These are phyloP conservation scores for Raffaelea arxii DNA, from an alignment of 2,329 filamentous ascomycete genomes.

Conservation along the genomic window DNA sequence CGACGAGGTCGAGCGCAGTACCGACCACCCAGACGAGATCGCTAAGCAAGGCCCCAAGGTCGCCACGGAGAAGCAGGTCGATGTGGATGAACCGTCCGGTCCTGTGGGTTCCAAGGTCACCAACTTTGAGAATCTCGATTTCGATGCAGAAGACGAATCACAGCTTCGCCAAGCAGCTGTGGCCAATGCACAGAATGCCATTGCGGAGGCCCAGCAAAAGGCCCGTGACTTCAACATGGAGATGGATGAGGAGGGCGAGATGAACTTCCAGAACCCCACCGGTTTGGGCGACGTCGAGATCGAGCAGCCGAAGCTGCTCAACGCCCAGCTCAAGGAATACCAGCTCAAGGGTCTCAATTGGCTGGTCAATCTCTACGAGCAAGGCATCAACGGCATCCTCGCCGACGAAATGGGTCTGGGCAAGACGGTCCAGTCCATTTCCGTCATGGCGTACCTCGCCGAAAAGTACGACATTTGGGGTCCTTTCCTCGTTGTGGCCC, in stretches of 20 bases:
- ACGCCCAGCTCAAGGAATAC: conserved; percentile 93
- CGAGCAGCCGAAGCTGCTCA: conserved; percentile 86
- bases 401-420: conserved; percentile 99
- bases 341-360: conserved; percentile 98
- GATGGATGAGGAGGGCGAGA: conserved; percentile 83
- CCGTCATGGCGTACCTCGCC: conserved; percentile 96
- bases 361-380: conserved; percentile 97
- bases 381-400: conserved; percentile 98
- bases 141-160: conserved; percentile 88
- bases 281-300: conserved; percentile 91
- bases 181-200: conserved; percentile 92
- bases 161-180: conserved; percentile 73
- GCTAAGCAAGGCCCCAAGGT: conserved; percentile 37
- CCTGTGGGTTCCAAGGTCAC: conserved; percentile 64
- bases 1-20: conserved; percentile 83
- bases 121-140: conserved; percentile 88
- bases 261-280: conserved; percentile 99
- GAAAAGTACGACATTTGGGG: conserved; percentile 98
- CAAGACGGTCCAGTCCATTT: conserved; percentile 98
- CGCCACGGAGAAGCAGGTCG: conserved; percentile 18
- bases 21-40: conserved; percentile 66
- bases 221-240: conserved; percentile 83
- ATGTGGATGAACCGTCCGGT: conserved; percentile 44
- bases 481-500: conserved; percentile 91
- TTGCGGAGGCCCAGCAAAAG: conserved; percentile 87